Base-by-base conservation (phyloP, 2,329 filamentous ascomycete species). In the Intubia oerlemansii region DNA sequence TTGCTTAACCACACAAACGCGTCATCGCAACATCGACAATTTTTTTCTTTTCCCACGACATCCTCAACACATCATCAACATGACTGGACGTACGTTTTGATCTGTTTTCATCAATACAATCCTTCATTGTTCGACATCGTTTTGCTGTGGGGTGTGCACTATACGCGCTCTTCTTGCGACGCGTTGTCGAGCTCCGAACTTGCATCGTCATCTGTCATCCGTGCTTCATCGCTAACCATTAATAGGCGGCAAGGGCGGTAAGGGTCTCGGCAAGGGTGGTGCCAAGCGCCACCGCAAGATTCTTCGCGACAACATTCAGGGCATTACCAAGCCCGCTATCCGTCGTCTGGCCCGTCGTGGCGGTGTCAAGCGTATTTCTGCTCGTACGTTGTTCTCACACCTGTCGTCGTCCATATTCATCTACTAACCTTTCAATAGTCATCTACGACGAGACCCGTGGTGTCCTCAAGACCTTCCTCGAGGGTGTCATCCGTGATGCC, bases 301-400 rank as follows among this genome's bases (percentile, higher is more conserved):
- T 66, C 70, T 93, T 58, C 81, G 84, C 61, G 84, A 92, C 77
- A 93, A 92, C 78, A 93, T 93, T 53, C 84, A 93, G 66, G 84
- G 84, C 62, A 93, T 93, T 53, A 93, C 84, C 51, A 93, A 93
- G 78, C 84, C 84, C 48, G 84, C 84, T 48, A 93, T 93, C 60
- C 77, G 84, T 50, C 84, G 84, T 90, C 82, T 93, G 55, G 84
- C 84, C 41, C 84, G 84, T 62, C 82, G 84, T 88, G 84, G 84
- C 59, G 84, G 84, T 84, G 84, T 93, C 69, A 93, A 93, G 80
- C 84, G 84, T 91, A 93, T 93, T 50, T 92, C 82, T 49, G 84
- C 84, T 54, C n/a, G n/a, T n/a, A n/a, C n/a, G n/a, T n/a, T n/a
- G n/a, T n/a, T n/a, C n/a, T n/a, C n/a, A n/a, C n/a, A n/a, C n/a